Evolutionary conservation across 2,329 filamentous ascomycete species (phyloP).

Genomic region (Lasiodiplodia hormozganensis): DNA sequence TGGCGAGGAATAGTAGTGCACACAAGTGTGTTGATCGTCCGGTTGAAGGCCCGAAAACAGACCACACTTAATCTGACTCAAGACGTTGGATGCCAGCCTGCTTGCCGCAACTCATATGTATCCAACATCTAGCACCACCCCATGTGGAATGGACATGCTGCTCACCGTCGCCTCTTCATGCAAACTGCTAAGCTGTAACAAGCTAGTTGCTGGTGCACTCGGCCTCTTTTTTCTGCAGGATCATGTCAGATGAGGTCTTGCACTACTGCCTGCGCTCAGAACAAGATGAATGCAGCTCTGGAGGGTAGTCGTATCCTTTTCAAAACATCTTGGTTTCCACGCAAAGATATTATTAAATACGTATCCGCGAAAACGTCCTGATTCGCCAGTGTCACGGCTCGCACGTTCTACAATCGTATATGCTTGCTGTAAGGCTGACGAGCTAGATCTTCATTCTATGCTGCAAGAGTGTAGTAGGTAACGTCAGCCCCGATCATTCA

Average conservation of each 20-base stretch:
- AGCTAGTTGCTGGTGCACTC: background rate
- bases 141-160: background rate
- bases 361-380: background rate
- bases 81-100: conserved; percentile 6
- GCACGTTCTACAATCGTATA: background rate
- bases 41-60: conserved; percentile 9
- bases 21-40: conserved; percentile 8
- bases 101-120: background rate
- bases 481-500: background rate
- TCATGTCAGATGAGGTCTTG: background rate
- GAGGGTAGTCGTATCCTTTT: background rate
- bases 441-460: background rate
- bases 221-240: background rate
- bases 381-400: background rate
- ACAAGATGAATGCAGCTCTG: background rate
- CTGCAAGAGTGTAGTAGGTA: background rate
- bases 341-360: background rate
- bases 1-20: conserved; percentile 12
- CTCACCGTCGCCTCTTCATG: background rate
- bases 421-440: background rate
- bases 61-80: conserved; percentile 13
- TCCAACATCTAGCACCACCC: background rate
- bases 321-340: no score
- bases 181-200: background rate
- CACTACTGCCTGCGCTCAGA: background rate